Conservation (phyloP, 768 basidiomycete species). For the Lactarius hatsudake region DNA sequence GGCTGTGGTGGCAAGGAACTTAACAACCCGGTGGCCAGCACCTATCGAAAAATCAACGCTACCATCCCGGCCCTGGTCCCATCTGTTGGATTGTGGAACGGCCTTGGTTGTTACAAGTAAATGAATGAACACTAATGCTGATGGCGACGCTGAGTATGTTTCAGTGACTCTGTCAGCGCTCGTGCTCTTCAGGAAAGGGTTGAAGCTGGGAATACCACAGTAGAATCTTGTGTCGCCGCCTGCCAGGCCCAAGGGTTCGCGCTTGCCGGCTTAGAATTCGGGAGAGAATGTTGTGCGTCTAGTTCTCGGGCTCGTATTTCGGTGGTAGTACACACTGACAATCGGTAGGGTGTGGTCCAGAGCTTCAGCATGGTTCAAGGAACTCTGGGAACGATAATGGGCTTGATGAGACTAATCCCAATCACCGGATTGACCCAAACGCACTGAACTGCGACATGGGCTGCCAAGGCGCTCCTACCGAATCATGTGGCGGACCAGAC, state of each 20-base stretch:
- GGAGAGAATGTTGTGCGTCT: conserved; percentile 5
- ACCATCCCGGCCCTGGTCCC: conserved; percentile 51
- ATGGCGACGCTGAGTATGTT: background rate
- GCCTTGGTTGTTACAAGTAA: conserved; percentile 72
- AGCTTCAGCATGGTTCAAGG: conserved; percentile 1
- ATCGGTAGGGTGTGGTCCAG: background rate
- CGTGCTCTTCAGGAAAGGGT: conserved; percentile 36
- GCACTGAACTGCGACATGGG: background rate
- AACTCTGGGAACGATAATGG: background rate
- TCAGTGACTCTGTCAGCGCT: conserved; percentile 35
- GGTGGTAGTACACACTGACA: background rate
- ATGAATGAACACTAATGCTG: conserved; percentile 14
- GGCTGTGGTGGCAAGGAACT: conserved; percentile 44
- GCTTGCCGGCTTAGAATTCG: conserved; percentile 52
- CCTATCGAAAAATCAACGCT: conserved; percentile 57
- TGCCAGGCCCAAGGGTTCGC: conserved; percentile 69
- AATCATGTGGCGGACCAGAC: conserved; percentile 7
- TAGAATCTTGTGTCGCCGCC: conserved; percentile 58
- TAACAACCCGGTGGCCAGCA: conserved; percentile 35
- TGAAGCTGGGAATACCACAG: conserved; percentile 53
- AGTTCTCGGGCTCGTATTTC: no score
- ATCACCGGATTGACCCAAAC: background rate
- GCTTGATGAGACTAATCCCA: background rate
- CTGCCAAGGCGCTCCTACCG: conserved; percentile 10
- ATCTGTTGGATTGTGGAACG: conserved; percentile 60